Percentiles rank a stretch among this genome's conserved stretches.
These are phyloP conservation scores for Mariannaea sp. DNA, from an alignment of 2,329 filamentous ascomycete species.

Conservation along the genomic window DNA sequence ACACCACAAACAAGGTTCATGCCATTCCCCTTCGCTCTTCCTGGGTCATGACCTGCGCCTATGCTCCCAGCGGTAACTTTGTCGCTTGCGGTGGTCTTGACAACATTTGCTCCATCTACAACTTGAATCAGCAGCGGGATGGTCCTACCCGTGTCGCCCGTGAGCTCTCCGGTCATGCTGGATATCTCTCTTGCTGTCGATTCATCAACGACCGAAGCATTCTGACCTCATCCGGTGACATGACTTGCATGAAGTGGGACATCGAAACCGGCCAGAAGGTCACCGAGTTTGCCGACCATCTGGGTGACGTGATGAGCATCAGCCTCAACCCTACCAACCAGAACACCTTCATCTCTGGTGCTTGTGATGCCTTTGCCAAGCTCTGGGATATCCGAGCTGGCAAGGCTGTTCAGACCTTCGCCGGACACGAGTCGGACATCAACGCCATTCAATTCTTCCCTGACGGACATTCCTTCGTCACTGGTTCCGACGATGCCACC, in stretches of 20 bases:
- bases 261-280: slow-evolving; percentile 97
- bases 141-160: slow-evolving; percentile 96
- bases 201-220: slow-evolving; percentile 99
- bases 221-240: slow-evolving; percentile 96
- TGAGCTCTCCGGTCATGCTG: slow-evolving; percentile 94
- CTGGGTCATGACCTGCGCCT: slow-evolving; percentile 99
- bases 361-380: slow-evolving; percentile 98
- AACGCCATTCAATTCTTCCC: slow-evolving; percentile 99
- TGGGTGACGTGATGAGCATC: slow-evolving; percentile 99
- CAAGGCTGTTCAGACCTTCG: slow-evolving; percentile 98
- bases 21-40: slow-evolving; percentile 96
- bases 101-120: slow-evolving; percentile 99
- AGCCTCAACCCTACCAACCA: slow-evolving; percentile 99
- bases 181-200: slow-evolving; percentile 96
- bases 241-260: slow-evolving; percentile 99
- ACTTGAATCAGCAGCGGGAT: slow-evolving; percentile 90
- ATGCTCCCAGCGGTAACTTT: slow-evolving; percentile 96
- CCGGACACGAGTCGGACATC: slow-evolving; percentile 97
- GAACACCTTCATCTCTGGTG: slow-evolving; percentile 99
- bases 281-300: slow-evolving; percentile 96
- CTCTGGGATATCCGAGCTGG: slow-evolving; percentile 98
- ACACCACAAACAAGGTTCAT: slow-evolving; percentile 99
- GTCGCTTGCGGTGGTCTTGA: slow-evolving; percentile 98
- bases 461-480: slow-evolving; percentile 97
- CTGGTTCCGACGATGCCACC: slow-evolving; percentile 95